Base-by-base conservation (phyloP, 2,329 filamentous ascomycete species). In the Talaromyces piceae region DNA sequence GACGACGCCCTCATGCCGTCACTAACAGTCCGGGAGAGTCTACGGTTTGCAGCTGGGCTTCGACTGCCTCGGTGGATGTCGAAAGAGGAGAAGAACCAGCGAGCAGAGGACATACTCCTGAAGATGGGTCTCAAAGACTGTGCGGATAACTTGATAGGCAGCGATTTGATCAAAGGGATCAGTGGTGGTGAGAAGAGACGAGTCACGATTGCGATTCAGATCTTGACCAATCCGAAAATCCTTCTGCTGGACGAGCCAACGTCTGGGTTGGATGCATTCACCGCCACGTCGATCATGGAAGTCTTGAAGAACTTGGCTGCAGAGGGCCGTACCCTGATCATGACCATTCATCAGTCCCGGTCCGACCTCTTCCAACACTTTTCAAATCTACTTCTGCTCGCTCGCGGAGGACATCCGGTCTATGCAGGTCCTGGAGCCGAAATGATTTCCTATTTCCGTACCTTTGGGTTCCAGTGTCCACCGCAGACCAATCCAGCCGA, bases 91-190 rank as follows among this genome's bases (percentile, higher is more conserved):
- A 90, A 89, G 67, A 67, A 77, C 52, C 75, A 76, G 16, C 77
- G 83, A 2, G 86, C 86, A 0, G 86, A 90, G 58, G 82, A 87
- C 13, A 80, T 89, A 0, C 68, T 91, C 2, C 64, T 86, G 13
- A 88, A 88, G 62, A 82, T 90, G 78, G 87, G 87, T 0, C 67
- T 90, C 3, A 88, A 88, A 59, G 86, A 90, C 57, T 90, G 86
- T 56, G 87, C 86, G 1, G 81, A 89, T 60, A 88, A 86, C 49
- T 65, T 89, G 0, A 78, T 91, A 7, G 87, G 87, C 2, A 84
- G 79, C 52, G 84, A 87, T 7, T 66, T 87, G 3, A 76, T 87
- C 57, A 90, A 90, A 63, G 86, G 87, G 0, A 89, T 91, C 26
- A 88, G 84, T 7, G 87, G 87, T 2, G 87, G 87, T 16, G 86